Percentiles rank a stretch among this genome's conserved stretches.
These are phyloP conservation scores for Terana coerulea DNA, from an alignment of 768 basidiomycete species.

Conservation along the genomic window DNA sequence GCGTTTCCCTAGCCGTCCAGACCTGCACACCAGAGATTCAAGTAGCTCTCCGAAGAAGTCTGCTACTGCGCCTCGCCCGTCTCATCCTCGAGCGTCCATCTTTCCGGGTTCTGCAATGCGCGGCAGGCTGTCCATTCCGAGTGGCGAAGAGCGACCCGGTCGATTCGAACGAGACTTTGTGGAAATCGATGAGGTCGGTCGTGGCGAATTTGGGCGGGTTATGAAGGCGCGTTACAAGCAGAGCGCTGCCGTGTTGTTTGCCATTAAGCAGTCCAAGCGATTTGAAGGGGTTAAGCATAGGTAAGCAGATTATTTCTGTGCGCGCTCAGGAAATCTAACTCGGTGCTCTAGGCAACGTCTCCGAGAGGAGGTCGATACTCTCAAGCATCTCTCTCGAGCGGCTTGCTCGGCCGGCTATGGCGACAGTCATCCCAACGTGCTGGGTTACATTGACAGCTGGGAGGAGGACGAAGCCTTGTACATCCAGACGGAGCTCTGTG, in stretches of 20 bases:
- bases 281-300: constrained; percentile 91
- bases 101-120: constrained; percentile 13
- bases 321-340: not conserved
- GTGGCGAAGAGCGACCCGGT: constrained; percentile 50
- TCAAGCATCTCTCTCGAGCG: constrained; percentile 65
- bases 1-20: not conserved
- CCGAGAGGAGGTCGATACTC: constrained; percentile 91
- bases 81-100: constrained; percentile 7
- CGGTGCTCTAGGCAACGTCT: constrained; percentile 62
- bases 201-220: constrained; percentile 92
- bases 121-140: constrained; percentile 20
- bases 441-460: constrained; percentile 93
- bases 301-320: constrained; percentile 38
- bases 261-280: constrained; percentile 91
- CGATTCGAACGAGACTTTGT: constrained; percentile 80
- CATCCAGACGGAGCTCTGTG: constrained; percentile 94
- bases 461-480: constrained; percentile 85
- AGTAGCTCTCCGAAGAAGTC: constrained; percentile 8
- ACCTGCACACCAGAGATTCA: not conserved
- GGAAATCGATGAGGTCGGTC: constrained; percentile 78
- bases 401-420: constrained; percentile 19
- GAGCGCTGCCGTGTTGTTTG: constrained; percentile 54
- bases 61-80: constrained; percentile 9
- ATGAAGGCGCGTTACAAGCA: constrained; percentile 77
- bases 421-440: constrained; percentile 68